A percentile compares a stretch with the other conserved stretches of the same genome.
These are phyloP conservation scores for Xanthoconium stramineum DNA, from an alignment of 768 basidiomycete species.

Conservation along the genomic window DNA sequence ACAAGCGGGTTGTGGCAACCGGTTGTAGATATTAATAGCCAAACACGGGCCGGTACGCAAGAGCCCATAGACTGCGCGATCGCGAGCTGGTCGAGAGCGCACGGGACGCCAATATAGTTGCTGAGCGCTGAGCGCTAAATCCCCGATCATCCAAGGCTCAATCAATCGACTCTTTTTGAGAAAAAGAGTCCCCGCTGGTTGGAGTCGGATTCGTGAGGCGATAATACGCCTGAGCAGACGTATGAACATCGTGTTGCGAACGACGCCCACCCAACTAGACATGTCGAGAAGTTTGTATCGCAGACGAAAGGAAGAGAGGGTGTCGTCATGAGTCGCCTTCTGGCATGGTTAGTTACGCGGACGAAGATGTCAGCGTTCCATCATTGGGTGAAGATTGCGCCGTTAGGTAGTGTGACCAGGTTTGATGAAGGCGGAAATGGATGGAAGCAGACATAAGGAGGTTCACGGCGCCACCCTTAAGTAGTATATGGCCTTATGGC, in stretches of 20 bases:
- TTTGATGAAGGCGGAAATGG: constrained; percentile 11
- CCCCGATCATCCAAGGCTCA: not conserved
- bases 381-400: not conserved
- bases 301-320: not conserved
- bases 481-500: constrained; percentile 12
- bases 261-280: not conserved
- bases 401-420: not conserved
- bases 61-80: too few species aligned
- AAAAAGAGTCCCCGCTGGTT: not conserved
- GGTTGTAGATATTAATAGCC: not conserved
- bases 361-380: not conserved
- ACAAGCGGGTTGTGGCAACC: not conserved
- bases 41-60: not conserved
- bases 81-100: not conserved
- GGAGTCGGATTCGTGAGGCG: not conserved
- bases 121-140: not conserved
- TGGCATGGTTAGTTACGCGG: not conserved
- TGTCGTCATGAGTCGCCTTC: constrained; percentile 1
- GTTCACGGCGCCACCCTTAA: not conserved
- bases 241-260: not conserved
- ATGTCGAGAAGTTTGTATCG: not conserved
- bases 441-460: not conserved
- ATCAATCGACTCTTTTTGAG: not conserved
- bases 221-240: not conserved
- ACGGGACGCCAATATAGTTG: not conserved